Conservation (phyloP, 495 filamentous ascomycete genomes). For the Saxophila tyrrhenica region DNA sequence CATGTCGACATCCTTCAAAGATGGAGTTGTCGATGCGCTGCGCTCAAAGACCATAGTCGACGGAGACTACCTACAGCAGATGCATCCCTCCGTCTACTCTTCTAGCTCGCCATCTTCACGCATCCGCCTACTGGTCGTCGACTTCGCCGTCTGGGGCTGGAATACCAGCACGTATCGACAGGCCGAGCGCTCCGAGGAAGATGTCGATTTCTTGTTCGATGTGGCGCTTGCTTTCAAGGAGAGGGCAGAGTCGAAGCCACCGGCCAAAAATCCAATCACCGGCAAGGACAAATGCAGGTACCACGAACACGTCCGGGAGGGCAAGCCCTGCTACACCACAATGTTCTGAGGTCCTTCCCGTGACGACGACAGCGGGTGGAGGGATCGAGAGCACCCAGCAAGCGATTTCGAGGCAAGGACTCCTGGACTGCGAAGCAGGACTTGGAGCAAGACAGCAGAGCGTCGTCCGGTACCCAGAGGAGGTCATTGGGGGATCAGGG, state of each 20-base stretch:
- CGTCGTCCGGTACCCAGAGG: no score
- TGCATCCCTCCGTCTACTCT: background rate
- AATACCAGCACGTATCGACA: background rate
- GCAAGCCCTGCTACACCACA: background rate
- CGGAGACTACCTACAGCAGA: background rate
- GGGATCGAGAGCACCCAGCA: background rate
- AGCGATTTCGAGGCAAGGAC: no score
- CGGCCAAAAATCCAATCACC: background rate
- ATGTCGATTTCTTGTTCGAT: background rate
- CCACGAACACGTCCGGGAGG: background rate
- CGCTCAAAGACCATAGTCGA: background rate
- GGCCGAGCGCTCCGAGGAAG: no score
- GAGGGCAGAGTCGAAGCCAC: background rate
- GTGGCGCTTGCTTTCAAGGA: background rate
- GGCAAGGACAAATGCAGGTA: background rate
- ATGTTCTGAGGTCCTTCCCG: background rate
- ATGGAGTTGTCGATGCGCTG: constrained; percentile 5
- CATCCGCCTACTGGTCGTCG: background rate
- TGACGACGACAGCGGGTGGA: background rate
- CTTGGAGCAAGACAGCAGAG: no score
- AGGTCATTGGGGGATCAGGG: no score
- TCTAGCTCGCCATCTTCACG: background rate
- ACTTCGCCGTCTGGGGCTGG: constrained; percentile 3
- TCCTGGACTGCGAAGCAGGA: no score
- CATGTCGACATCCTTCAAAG: constrained; percentile 3